A percentile compares a stretch with the other conserved stretches of the same genome.
phyloP scores from a whole-genome alignment of 306 rosid species.

The Castanea mollissima region DNA sequence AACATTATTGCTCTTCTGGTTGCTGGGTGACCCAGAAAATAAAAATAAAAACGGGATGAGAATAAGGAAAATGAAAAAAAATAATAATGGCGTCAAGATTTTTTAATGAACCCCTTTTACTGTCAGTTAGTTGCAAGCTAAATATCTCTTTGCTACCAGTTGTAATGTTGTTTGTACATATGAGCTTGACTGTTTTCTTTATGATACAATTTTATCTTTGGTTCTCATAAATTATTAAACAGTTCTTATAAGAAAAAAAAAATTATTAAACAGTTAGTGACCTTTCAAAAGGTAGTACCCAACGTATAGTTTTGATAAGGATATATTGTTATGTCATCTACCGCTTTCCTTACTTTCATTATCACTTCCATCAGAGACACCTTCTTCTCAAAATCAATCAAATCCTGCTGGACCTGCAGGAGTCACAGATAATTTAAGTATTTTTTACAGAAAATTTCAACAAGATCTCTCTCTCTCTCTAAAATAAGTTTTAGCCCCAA shows the following conservation, averaged over 20 bases:
- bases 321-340: slow-evolving; percentile 60
- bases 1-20: not conserved
- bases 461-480: too few relatives aligned
- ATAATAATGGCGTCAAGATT: too few relatives aligned
- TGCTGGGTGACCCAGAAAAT: not conserved
- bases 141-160: not conserved
- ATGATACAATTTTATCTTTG: not conserved
- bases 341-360: slow-evolving; percentile 35
- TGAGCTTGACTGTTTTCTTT: not conserved
- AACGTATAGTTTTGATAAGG: slow-evolving; percentile 41
- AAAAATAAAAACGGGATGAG: too few relatives aligned
- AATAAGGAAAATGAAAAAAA: too few relatives aligned
- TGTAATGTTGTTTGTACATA: not conserved
- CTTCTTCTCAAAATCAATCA: slow-evolving; percentile 49
- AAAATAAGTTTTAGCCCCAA: too few relatives aligned
- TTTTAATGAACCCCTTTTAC: not conserved
- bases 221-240: not conserved
- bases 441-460: not conserved
- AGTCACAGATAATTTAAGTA: slow-evolving; percentile 7
- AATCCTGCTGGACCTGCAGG: slow-evolving; percentile 59
- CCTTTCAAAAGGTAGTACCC: not conserved
- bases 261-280: not conserved
- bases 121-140: not conserved
- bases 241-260: too few relatives aligned
- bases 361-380: slow-evolving; percentile 51